Evolutionary conservation across 768 basidiomycete species (phyloP).

Genomic region (Baorangia bicolor): DNA sequence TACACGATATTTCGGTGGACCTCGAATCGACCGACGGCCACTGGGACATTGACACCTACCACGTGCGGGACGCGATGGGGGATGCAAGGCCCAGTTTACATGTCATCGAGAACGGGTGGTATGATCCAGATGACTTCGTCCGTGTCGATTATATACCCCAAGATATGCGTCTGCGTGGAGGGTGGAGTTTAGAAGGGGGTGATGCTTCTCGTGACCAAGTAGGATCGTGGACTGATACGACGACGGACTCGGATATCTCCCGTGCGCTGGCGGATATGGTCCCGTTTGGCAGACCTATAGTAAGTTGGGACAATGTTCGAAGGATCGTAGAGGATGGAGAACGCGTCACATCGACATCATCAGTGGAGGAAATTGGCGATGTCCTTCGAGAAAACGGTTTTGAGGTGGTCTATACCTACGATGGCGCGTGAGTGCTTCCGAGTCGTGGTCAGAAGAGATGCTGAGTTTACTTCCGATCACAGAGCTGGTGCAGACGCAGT

Average conservation of each 20-base stretch:
- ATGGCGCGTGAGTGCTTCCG: slow-evolving; percentile 37
- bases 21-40: slow-evolving; percentile 38
- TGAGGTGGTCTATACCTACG: slow-evolving; percentile 41
- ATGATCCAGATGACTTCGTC: slow-evolving; percentile 34
- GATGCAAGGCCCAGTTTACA: slow-evolving; percentile 24
- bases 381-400: slow-evolving; percentile 40
- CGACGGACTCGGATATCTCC: slow-evolving; percentile 15
- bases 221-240: slow-evolving; percentile 22
- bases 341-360: slow-evolving; percentile 18
- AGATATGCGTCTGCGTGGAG: slow-evolving; percentile 33
- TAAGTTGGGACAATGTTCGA: slow-evolving; percentile 28
- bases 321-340: slow-evolving; percentile 22
- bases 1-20: slow-evolving; percentile 35
- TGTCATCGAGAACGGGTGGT: slow-evolving; percentile 38
- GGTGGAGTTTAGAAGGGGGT: slow-evolving; percentile 23
- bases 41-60: slow-evolving; percentile 39
- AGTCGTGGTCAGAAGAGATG: background rate
- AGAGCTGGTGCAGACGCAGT: slow-evolving; percentile 40
- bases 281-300: slow-evolving; percentile 8
- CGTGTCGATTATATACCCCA: slow-evolving; percentile 39
- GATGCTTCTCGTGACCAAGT: slow-evolving; percentile 12
- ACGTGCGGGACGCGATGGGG: slow-evolving; percentile 21
- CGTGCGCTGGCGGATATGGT: slow-evolving; percentile 17
- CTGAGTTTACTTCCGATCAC: background rate
- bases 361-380: slow-evolving; percentile 31